Conservation (phyloP, 306 rosid genomes). For the Vigna reflexopilosa region DNA sequence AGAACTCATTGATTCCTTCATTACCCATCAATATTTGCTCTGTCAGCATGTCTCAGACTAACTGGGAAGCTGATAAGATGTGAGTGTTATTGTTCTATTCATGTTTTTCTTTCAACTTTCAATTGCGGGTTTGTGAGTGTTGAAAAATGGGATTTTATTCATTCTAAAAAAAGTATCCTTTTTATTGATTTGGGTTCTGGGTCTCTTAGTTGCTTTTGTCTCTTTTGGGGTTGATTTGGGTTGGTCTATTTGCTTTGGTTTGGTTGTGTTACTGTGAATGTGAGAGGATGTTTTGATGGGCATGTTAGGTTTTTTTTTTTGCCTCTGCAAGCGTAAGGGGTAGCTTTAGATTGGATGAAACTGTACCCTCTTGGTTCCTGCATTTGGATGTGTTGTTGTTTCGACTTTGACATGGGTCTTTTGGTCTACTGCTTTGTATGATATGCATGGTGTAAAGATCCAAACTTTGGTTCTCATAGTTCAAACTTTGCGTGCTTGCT, state of each 20-base stretch:
- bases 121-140: constrained; percentile 27
- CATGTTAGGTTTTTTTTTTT: constrained; percentile 52
- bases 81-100: constrained; percentile 45
- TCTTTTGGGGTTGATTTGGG: constrained; percentile 44
- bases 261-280: constrained; percentile 19
- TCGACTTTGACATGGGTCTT: not conserved
- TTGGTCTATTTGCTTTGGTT: constrained; percentile 31
- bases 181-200: constrained; percentile 55
- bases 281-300: constrained; percentile 39
- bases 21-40: constrained; percentile 44
- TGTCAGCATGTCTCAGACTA: constrained; percentile 89
- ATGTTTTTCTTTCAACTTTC: not conserved
- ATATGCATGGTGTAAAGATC: constrained; percentile 37
- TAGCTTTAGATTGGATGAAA: constrained; percentile 36
- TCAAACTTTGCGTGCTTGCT: constrained; percentile 41
- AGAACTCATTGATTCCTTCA: constrained; percentile 38
- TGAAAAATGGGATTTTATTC: constrained; percentile 50
- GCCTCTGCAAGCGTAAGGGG: constrained; percentile 34
- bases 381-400: constrained; percentile 3
- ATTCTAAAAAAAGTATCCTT: constrained; percentile 21
- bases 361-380: constrained; percentile 35
- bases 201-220: constrained; percentile 8
- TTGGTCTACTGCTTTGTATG: not conserved
- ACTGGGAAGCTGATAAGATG: constrained; percentile 99
- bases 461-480: constrained; percentile 31